These are phyloP conservation scores for Ceriops tagal DNA, from an alignment of 345 rosid species.

Conservation along the genomic window DNA sequence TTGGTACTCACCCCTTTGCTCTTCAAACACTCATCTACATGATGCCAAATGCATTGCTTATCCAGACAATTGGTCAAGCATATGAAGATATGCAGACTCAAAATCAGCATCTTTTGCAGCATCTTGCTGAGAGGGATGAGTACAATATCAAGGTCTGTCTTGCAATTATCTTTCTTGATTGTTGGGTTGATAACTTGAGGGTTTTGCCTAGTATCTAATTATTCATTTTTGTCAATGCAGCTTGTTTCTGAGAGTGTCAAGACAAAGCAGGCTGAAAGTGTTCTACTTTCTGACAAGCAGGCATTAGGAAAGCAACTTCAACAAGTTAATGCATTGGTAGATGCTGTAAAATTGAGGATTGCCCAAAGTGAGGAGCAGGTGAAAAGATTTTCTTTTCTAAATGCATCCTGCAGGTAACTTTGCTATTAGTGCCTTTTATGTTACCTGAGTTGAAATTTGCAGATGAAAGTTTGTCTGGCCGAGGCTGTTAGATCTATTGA, in stretches of 20 bases:
- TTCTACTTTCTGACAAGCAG: conserved; percentile 76
- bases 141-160: conserved; percentile 79
- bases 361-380: conserved; percentile 76
- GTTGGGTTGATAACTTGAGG: neutral
- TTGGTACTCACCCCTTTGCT: neutral
- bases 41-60: conserved; percentile 5
- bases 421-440: neutral
- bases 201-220: neutral
- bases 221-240: conserved; percentile 36
- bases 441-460: conserved; percentile 27
- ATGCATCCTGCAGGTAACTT: neutral
- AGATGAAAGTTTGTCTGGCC: conserved; percentile 66
- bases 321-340: conserved; percentile 56
- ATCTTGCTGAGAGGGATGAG: conserved; percentile 85
- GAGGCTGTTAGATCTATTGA: conserved; percentile 61
- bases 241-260: conserved; percentile 98
- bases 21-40: neutral
- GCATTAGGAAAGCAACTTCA: conserved; percentile 67
- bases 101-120: conserved; percentile 81
- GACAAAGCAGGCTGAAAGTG: conserved; percentile 66
- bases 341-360: conserved; percentile 58
- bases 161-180: conserved; percentile 5
- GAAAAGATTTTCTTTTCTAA: conserved; percentile 1
- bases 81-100: conserved; percentile 96
- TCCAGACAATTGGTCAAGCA: conserved; percentile 92